Conservation (phyloP, 2,329 filamentous ascomycete species). For the Colletotrichum limetticola region DNA sequence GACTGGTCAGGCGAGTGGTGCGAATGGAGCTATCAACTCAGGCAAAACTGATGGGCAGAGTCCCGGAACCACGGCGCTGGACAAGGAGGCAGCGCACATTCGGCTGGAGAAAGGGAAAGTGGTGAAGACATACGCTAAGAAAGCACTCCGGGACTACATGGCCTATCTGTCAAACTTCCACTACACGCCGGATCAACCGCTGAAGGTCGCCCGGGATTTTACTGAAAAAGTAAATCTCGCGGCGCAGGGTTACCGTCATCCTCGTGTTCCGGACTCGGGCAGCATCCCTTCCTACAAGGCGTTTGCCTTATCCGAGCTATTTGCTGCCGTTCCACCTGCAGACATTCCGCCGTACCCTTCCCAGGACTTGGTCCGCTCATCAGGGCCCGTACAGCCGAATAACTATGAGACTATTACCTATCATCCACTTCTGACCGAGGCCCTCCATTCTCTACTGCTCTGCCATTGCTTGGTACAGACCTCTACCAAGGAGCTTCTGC, state of each 20-base stretch:
- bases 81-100: slow-evolving; percentile 53
- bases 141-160: slow-evolving; percentile 79
- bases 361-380: slow-evolving; percentile 46
- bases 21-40: not conserved
- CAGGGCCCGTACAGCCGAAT: slow-evolving; percentile 48
- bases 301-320: slow-evolving; percentile 70
- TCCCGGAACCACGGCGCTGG: slow-evolving; percentile 48
- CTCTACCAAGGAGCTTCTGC: slow-evolving; percentile 78
- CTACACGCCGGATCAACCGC: slow-evolving; percentile 78
- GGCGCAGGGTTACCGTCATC: slow-evolving; percentile 57
- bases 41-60: not conserved
- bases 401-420: slow-evolving; percentile 75
- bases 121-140: slow-evolving; percentile 79
- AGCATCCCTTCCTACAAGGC: slow-evolving; percentile 48
- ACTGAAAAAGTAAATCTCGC: slow-evolving; percentile 67
- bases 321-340: slow-evolving; percentile 73
- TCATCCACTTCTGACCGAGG: slow-evolving; percentile 83
- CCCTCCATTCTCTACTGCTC: slow-evolving; percentile 80
- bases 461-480: slow-evolving; percentile 85
- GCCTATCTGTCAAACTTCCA: slow-evolving; percentile 79
- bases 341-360: slow-evolving; percentile 76
- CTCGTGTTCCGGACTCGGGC: slow-evolving; percentile 39
- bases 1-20: slow-evolving; percentile 9
- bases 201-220: slow-evolving; percentile 68
- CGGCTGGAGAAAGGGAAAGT: slow-evolving; percentile 67